A percentile compares a stretch with the other conserved stretches of the same genome.
phyloP scores from a whole-genome alignment of 345 rosid genomes.

The Barbarea vulgaris region DNA sequence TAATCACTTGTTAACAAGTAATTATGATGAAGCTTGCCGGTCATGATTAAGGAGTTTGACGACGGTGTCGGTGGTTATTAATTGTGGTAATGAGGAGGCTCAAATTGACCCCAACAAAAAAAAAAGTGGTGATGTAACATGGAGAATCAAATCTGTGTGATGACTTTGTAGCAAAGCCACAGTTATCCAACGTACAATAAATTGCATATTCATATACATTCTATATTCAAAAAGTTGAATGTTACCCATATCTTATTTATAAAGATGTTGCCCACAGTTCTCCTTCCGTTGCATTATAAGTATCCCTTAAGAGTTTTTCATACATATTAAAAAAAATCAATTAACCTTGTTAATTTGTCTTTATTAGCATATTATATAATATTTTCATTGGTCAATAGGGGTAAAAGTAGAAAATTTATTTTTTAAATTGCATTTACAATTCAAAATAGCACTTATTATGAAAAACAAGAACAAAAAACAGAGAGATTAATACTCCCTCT shows the following conservation, averaged over 20 bases:
- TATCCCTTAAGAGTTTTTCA: too few species aligned
- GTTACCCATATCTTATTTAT: background rate
- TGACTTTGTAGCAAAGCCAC: constrained; percentile 21
- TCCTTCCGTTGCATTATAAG: background rate
- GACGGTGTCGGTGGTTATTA: constrained; percentile 26
- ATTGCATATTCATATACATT: background rate
- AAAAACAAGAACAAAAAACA: too few species aligned
- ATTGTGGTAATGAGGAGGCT: constrained; percentile 9
- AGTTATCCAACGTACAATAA: constrained; percentile 9
- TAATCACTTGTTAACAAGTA: constrained; percentile 1
- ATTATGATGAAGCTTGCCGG: background rate
- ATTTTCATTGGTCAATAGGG: background rate
- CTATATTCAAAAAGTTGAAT: background rate
- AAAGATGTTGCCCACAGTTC: background rate
- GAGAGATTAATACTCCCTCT: too few species aligned
- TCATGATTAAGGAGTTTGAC: constrained; percentile 4
- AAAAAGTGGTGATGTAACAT: constrained; percentile 13
- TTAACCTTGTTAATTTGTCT: background rate
- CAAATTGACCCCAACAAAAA: background rate
- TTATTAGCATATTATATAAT: background rate
- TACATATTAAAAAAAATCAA: too few species aligned
- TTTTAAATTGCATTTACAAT: too few species aligned
- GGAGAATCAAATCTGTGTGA: constrained; percentile 22
- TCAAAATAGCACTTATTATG: too few species aligned
- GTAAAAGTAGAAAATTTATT: background rate